Base-by-base conservation (phyloP, 306 rosid species). In the Prunus mira region DNA sequence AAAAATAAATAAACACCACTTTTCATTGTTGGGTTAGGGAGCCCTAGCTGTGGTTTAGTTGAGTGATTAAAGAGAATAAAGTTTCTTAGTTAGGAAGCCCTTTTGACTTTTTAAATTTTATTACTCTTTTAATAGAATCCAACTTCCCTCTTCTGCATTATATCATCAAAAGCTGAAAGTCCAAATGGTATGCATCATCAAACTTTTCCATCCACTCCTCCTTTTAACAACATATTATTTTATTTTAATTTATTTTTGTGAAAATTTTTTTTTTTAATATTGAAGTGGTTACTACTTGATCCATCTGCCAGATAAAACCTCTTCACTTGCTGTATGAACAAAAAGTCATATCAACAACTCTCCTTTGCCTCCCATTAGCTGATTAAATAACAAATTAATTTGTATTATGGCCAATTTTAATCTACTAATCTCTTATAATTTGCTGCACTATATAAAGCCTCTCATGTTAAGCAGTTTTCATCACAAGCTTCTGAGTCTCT, bases 11-110 rank as follows among this genome's bases (percentile, higher is more conserved):
- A 65, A 14, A 9, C 43, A 38, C 15, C 9, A 45, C 72, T 8
- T 65, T 24, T 38, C 62, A 30, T 41, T 78, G 82, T 69, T 80
- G 84, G 86, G 81, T 83, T 87, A 83, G 86, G 82, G 75, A 76
- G 74, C 75, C 60, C 62, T 57, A 22, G 46, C 28, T 61, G 76
- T 84, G 89, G 88, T 77, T 88, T 84, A 67, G 93, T 87, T 87
- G 82, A 75, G 73, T 80, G 77, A 81, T 67, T 45, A 72, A 56
- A 73, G 82, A 68, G 63, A 49, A 63, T 79, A 61, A 38, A 74
- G 41, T 34, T 34, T 34, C 41, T 34, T 34, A 34, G 41, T 34
- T 34, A 34, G 41, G 41, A 34, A 34, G 77, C 52, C 69, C 66
- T 22, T 57, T 79, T 30, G n/a, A 65, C 30, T 38, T 38, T 49